phyloP scores from a whole-genome alignment of 352 stramenopile genomes.

The Globisporangium yorkense region DNA sequence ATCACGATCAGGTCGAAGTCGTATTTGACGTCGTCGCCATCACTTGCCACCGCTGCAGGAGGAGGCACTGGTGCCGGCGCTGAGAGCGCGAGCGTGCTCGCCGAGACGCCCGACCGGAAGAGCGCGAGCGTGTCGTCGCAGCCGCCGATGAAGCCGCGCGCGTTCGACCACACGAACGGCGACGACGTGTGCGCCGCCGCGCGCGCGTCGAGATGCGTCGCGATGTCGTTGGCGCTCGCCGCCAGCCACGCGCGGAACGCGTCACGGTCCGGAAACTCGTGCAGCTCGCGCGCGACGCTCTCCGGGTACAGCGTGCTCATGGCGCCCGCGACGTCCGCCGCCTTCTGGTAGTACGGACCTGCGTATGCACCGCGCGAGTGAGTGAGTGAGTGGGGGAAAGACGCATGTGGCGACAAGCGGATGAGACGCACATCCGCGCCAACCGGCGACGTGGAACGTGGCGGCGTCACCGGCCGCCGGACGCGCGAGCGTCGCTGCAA shows the following conservation, averaged over 20 bases:
- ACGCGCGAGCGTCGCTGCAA: constrained; percentile 32
- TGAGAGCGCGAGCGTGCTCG: constrained; percentile 2
- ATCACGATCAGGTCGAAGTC: constrained; percentile 86
- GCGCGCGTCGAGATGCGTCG: constrained; percentile 29
- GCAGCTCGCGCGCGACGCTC: constrained; percentile 26
- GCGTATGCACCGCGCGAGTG: background rate
- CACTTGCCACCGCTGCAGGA: background rate
- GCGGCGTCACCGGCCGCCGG: constrained; percentile 15
- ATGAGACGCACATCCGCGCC: constrained; percentile 40
- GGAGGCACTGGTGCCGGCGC: background rate
- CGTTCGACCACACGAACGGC: constrained; percentile 70
- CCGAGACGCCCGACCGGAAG: constrained; percentile 46
- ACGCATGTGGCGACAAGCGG: background rate
- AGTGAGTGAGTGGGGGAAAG: background rate
- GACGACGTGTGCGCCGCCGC: constrained; percentile 55
- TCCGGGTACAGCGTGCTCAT: constrained; percentile 69
- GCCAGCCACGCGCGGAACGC: constrained; percentile 53
- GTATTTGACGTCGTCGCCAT: constrained; percentile 34
- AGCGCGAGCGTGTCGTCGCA: constrained; percentile 57
- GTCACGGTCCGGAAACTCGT: constrained; percentile 56
- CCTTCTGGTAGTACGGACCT: constrained; percentile 54
- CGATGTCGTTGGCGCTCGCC: constrained; percentile 29
- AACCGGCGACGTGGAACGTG: constrained; percentile 68
- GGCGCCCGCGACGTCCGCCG: constrained; percentile 45
- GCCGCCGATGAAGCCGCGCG: constrained; percentile 52